phyloP scores from a whole-genome alignment of 768 basidiomycete genomes.

The Pholiota microspora region DNA sequence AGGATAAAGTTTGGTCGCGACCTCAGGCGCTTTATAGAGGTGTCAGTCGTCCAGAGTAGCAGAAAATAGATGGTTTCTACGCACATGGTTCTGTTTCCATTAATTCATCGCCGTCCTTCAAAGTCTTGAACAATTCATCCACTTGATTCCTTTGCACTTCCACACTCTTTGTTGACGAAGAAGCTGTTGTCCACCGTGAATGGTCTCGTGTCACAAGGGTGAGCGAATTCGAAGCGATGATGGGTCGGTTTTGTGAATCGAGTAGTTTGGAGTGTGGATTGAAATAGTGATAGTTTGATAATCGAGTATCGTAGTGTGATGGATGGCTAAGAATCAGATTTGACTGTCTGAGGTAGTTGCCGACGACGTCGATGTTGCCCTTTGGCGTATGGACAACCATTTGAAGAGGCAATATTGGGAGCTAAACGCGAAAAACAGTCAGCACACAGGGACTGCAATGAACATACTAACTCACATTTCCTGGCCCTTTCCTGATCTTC shows the following conservation, averaged over 20 bases:
- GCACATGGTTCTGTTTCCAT: conserved; percentile 82
- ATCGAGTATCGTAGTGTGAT: conserved; percentile 61
- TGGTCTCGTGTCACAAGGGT: conserved; percentile 31
- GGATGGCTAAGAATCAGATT: conserved; percentile 82
- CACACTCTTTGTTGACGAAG: conserved; percentile 65
- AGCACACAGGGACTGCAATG: neutral
- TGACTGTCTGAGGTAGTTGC: conserved; percentile 66
- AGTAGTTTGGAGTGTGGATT: conserved; percentile 89
- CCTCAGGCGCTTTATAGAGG: conserved; percentile 48
- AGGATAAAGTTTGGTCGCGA: conserved; percentile 88
- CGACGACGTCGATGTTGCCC: conserved; percentile 84
- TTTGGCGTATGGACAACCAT: conserved; percentile 93
- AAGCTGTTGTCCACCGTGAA: conserved; percentile 58
- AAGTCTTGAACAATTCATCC: conserved; percentile 87
- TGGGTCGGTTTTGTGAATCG: conserved; percentile 53
- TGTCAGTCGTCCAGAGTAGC: conserved; percentile 10
- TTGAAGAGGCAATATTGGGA: conserved; percentile 79
- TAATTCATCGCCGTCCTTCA: conserved; percentile 86
- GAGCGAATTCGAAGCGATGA: conserved; percentile 38
- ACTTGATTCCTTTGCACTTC: conserved; percentile 93
- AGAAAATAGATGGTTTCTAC: conserved; percentile 23
- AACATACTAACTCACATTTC: conserved; percentile 50
- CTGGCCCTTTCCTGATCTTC: conserved; percentile 63
- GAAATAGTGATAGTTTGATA: conserved; percentile 65
- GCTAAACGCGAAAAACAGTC: conserved; percentile 37